A percentile compares a stretch with the other conserved stretches of the same genome.
These are phyloP conservation scores for Fusarium sublunatum DNA, from an alignment of 2,329 filamentous ascomycete genomes.

Conservation along the genomic window DNA sequence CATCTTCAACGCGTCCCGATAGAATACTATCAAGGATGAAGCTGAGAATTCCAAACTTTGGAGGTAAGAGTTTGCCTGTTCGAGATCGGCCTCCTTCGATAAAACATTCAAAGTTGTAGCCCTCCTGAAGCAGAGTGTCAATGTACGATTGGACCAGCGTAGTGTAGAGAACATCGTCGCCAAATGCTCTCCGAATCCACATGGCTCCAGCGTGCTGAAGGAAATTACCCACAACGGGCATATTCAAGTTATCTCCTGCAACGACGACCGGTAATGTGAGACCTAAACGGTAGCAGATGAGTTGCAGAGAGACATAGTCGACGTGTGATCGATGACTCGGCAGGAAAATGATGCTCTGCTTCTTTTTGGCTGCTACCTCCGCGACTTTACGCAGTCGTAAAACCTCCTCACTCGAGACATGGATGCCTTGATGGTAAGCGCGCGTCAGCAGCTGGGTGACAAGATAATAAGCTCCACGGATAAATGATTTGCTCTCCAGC, in stretches of 20 bases:
- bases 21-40: conserved; percentile 92
- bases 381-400: conserved; percentile 84
- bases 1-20: conserved; percentile 87
- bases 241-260: conserved; percentile 95
- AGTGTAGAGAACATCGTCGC: conserved; percentile 88
- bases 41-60: conserved; percentile 94
- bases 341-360: conserved; percentile 95
- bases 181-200: conserved; percentile 94
- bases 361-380: conserved; percentile 82
- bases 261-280: conserved; percentile 91
- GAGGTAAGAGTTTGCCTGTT: conserved; percentile 91
- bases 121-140: conserved; percentile 88
- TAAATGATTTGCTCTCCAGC: conserved; percentile 94
- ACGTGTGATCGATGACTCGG: conserved; percentile 96
- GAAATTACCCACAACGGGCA: conserved; percentile 89
- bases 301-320: conserved; percentile 93
- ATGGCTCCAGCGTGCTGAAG: conserved; percentile 96
- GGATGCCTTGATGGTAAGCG: conserved; percentile 96
- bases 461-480: conserved; percentile 90
- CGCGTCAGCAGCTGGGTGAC: conserved; percentile 87
- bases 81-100: conserved; percentile 94
- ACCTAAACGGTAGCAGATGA: conserved; percentile 94
- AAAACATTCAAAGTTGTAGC: conserved; percentile 97
- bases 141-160: conserved; percentile 97
- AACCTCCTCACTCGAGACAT: conserved; percentile 95